A percentile compares a stretch with the other conserved stretches of the same genome.
phyloP scores from a whole-genome alignment of 306 rosid species.

The Aeschynomene evenia region DNA sequence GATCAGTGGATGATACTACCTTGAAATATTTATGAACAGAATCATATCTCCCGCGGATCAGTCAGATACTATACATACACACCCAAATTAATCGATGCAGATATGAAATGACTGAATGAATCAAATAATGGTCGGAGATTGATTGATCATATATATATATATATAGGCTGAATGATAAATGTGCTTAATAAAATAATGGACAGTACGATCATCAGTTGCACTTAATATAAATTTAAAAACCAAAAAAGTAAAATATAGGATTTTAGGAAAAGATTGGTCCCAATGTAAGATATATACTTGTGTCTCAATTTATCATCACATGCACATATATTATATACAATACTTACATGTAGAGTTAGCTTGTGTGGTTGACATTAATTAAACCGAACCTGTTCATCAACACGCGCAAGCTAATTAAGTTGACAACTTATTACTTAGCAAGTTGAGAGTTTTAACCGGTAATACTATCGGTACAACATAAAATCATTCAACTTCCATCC shows the following conservation, averaged over 20 bases:
- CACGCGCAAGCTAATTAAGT: not conserved
- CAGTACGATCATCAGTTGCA: not conserved
- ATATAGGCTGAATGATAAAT: not conserved
- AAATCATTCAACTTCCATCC: too few species aligned
- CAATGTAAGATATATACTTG: not conserved
- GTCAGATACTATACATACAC: not conserved
- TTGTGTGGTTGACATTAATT: too few species aligned
- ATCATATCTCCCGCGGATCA: not conserved
- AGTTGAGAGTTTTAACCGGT: not conserved
- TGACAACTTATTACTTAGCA: not conserved
- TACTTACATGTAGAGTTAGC: not conserved
- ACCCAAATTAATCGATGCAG: too few species aligned
- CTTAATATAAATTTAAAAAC: not conserved
- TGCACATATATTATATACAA: too few species aligned
- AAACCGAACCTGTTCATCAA: not conserved
- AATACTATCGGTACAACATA: too few species aligned
- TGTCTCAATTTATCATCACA: not conserved
- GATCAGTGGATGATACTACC: constrained; percentile 7
- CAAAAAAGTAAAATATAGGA: not conserved
- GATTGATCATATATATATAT: too few species aligned
- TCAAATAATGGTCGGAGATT: not conserved
- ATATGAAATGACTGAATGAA: not conserved
- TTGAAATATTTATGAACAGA: not conserved
- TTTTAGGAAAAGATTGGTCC: not conserved
- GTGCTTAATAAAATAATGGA: not conserved